Evolutionary conservation across 306 rosid genomes (phyloP).

Genomic region (Betula pendula): DNA sequence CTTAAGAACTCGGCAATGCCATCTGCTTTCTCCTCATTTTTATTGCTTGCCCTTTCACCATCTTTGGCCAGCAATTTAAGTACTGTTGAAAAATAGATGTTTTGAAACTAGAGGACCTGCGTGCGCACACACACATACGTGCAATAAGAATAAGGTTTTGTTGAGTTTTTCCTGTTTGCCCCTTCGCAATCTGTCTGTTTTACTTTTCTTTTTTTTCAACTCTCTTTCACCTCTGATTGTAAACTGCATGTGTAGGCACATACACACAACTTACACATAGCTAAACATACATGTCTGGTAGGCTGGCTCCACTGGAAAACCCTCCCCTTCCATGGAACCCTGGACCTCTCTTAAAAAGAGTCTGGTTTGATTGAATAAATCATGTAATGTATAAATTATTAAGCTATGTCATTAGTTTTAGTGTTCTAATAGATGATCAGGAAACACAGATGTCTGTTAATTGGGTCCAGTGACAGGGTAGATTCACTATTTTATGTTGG

Average conservation of each 20-base stretch:
- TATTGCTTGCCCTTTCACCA: background rate
- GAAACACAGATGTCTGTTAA: background rate
- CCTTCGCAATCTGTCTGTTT: background rate
- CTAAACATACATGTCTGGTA: background rate
- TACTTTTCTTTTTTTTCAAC: too few species aligned
- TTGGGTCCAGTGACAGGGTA: too few species aligned
- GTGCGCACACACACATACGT: background rate
- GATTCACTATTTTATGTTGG: background rate
- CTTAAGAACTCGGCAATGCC: background rate
- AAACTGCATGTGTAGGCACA: background rate
- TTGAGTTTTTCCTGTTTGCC: background rate
- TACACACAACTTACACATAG: background rate
- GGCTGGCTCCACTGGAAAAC: background rate
- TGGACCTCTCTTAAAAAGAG: background rate
- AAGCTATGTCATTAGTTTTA: background rate
- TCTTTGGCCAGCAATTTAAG: background rate
- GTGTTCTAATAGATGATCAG: background rate
- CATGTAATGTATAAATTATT: background rate
- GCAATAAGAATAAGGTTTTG: background rate
- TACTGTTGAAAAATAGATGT: background rate
- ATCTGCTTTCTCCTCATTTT: background rate
- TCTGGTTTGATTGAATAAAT: background rate
- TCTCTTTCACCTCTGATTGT: background rate
- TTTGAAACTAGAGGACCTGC: background rate
- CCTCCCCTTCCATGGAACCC: background rate